Evolutionary conservation across 345 rosid species (phyloP), one percentile per base, ranked within the genome.

Genomic region (Euphorbia lathyris): DNA sequence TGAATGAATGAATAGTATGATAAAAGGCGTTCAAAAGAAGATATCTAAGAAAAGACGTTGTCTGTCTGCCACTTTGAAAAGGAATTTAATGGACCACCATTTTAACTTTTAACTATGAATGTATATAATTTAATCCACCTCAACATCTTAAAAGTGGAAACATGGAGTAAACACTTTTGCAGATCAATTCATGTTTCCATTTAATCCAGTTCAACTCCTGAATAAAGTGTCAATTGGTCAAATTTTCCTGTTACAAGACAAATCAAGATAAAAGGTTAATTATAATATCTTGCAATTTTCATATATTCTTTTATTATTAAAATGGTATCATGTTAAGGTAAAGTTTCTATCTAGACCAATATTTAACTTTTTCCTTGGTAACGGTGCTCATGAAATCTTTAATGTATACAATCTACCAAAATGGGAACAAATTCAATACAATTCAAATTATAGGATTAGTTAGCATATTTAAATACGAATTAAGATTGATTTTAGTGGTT

Each of bases 81-180:
- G 80, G 68, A 50, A 67, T 48, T 69, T 56, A 17, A 19, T 68
- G 90, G 88, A 81, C 88, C 88, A 82, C 86, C 76, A 65, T 74
- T 74, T 47, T 66, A 55, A 67, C 71, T 58, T 30, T 69, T 65
- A 63, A 27, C 74, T n/a, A n/a, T n/a, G n/a, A n/a, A n/a, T n/a
- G n/a, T n/a, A 51, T 20, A 51, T 68, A 55, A 26, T 25, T 68
- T 55, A 59, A 66, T 25, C 34, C 29, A 67, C 70, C 68, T 71
- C 65, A 22, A 60, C 52, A 61, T 55, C 66, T 74, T n/a, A n/a
- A n/a, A n/a, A n/a, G n/a, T n/a, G n/a, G n/a, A n/a, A n/a, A 66
- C 61, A 51, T 57, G 47, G 58, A 69, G 22, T 50, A 58, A 72
- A 43, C 59, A 23, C 80, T 73, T 80, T 80, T 68, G 58, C 80